Base-by-base conservation (phyloP, 805 yeast genomes). In the Saccharomycopsis capsularis region DNA sequence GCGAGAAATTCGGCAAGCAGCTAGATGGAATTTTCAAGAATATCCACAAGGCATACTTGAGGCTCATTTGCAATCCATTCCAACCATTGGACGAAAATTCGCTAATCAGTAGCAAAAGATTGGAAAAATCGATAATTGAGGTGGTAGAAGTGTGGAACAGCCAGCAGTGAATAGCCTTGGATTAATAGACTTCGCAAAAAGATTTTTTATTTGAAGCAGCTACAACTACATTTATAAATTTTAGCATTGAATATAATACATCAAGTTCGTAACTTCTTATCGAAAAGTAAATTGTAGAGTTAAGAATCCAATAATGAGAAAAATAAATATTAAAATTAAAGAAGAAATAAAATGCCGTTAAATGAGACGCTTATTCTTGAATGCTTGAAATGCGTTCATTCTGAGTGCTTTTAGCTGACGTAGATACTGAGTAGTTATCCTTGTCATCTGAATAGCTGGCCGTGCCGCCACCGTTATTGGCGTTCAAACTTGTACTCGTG, bases 51-150 rank as follows among this genome's bases (percentile, higher is more conserved):
- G 69, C 75, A 35, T 82, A 83, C 57, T 58, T 82, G 46, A 64
- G 73, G 34, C 60, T 78, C 16, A 68, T 79, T 2, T 76, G 85
- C 55, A 83, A 82, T 58, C 89, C 90, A 18, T 83, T 82, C 61
- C 70, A 71, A 60, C 47, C 64, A 45, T 47, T 60, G 21, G 66
- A 62, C 37, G 67, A 59, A 35, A 59, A 59, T 23, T 46, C 54
- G 44, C 49, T 46, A 48, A 57, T 39, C 57, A 59, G 30, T 13
- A 56, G 48, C 30, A 50, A 48, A 15, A 32, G 35, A 6, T 48
- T 53, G 43, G 53, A 53, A 25, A 47, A 47, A 29, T 24, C 44
- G 9, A 53, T 53, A 9, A 34, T 47, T 1, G 50, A 45, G 27
- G 52, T 53, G 44, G 56, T 53, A 11, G 39, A 42, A n/a, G 45